Evolutionary conservation across 2,329 filamentous ascomycete species (phyloP).

Genomic region (Sarocladiaceae sp.): DNA sequence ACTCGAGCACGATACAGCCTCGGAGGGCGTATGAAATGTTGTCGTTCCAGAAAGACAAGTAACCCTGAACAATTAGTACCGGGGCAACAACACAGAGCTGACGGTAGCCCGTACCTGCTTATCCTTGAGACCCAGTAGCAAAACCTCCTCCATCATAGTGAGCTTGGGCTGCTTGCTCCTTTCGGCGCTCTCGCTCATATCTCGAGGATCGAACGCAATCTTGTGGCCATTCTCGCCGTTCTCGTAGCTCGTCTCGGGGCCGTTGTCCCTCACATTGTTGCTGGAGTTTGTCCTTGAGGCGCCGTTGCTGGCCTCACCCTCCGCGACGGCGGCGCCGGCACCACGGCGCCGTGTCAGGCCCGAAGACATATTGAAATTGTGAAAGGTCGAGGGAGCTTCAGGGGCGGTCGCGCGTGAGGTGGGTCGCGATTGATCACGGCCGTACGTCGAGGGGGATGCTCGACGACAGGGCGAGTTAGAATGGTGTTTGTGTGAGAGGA

Average conservation of each 20-base stretch:
- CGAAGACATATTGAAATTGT: constrained; percentile 26
- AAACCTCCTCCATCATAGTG: constrained; percentile 96
- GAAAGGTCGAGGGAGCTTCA: neutral
- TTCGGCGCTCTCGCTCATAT: constrained; percentile 95
- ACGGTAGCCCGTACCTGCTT: constrained; percentile 68
- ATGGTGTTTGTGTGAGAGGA: neutral
- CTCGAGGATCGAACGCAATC: constrained; percentile 94
- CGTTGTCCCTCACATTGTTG: constrained; percentile 45
- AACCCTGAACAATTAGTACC: constrained; percentile 55
- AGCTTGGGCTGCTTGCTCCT: constrained; percentile 96
- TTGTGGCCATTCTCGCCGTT: constrained; percentile 94
- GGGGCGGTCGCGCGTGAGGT: neutral
- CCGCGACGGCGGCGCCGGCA: constrained; percentile 58
- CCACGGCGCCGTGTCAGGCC: constrained; percentile 62
- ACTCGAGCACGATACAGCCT: constrained; percentile 96
- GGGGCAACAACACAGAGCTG: neutral
- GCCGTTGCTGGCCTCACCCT: constrained; percentile 49
- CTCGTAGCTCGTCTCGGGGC: constrained; percentile 78
- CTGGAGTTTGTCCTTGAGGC: constrained; percentile 53
- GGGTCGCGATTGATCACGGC: neutral
- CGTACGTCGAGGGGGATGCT: neutral
- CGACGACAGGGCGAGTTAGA: neutral
- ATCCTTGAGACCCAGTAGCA: constrained; percentile 93
- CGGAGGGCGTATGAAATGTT: constrained; percentile 98
- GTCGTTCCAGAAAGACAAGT: constrained; percentile 99